Percentiles rank a stretch among this genome's conserved stretches.
phyloP scores from a whole-genome alignment of 345 rosid genomes.

The Eutrema heterophyllum region DNA sequence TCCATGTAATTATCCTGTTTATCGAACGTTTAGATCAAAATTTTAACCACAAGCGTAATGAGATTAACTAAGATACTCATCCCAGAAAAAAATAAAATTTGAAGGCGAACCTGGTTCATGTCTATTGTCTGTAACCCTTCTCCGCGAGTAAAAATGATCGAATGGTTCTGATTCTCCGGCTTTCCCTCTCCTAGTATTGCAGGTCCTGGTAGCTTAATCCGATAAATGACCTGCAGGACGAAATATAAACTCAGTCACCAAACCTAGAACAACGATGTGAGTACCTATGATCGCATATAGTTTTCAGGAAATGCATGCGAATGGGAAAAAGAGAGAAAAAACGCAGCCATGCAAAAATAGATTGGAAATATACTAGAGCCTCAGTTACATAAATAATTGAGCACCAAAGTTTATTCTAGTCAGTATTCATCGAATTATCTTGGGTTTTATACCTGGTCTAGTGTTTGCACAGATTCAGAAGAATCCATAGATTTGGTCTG shows the following conservation, averaged over 20 bases:
- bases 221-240: conserved; percentile 40
- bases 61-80: background rate
- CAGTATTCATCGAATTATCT: conserved; percentile 11
- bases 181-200: conserved; percentile 58
- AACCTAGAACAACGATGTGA: background rate
- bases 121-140: conserved; percentile 62
- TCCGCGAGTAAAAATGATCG: conserved; percentile 59
- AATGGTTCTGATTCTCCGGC: conserved; percentile 64
- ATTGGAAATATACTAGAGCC: background rate
- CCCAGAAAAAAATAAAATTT: background rate
- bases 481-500: conserved; percentile 60
- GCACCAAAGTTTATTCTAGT: background rate
- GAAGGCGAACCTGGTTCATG: conserved; percentile 50
- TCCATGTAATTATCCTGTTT: conserved; percentile 77
- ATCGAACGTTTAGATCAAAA: background rate
- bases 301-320: background rate
- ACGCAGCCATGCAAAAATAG: background rate
- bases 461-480: conserved; percentile 59
- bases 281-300: background rate
- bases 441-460: conserved; percentile 55
- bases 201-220: conserved; percentile 58
- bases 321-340: background rate
- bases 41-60: background rate
- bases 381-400: background rate
- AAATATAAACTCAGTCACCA: conserved; percentile 7